phyloP scores from a whole-genome alignment of 495 filamentous ascomycete genomes.

The Neurospora sp. region DNA sequence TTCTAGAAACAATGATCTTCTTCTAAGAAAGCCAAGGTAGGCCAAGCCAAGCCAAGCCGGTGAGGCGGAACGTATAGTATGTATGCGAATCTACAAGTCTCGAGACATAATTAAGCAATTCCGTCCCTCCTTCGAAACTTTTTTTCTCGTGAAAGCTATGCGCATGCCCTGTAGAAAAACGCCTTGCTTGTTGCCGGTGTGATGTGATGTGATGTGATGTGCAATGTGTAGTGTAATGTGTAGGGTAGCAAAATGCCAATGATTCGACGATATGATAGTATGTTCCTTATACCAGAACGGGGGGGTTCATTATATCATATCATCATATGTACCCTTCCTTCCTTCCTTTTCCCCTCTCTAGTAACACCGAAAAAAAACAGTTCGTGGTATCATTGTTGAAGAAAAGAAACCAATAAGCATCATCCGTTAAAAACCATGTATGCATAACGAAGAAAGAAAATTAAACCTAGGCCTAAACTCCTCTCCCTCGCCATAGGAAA shows the following conservation, averaged over 20 bases:
- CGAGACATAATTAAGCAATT: background rate
- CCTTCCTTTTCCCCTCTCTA: background rate
- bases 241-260: background rate
- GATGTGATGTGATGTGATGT: background rate
- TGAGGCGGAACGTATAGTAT: background rate
- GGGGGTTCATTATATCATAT: background rate
- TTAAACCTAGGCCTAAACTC: background rate
- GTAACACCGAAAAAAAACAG: conserved; percentile 1
- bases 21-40: background rate
- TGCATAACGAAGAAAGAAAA: background rate
- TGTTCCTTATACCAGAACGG: background rate
- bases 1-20: background rate
- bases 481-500: background rate
- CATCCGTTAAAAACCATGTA: background rate
- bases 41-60: background rate
- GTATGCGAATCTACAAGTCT: background rate
- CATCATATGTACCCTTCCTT: background rate
- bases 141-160: background rate
- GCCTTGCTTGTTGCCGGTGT: background rate
- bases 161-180: background rate
- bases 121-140: background rate
- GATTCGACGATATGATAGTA: background rate
- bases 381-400: background rate
- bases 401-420: background rate
- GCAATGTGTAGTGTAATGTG: background rate